Percentiles rank a stretch among this genome's conserved stretches.
Conservation (phyloP, 805 yeast genomes). For the Blastobotrys terrestris region DNA sequence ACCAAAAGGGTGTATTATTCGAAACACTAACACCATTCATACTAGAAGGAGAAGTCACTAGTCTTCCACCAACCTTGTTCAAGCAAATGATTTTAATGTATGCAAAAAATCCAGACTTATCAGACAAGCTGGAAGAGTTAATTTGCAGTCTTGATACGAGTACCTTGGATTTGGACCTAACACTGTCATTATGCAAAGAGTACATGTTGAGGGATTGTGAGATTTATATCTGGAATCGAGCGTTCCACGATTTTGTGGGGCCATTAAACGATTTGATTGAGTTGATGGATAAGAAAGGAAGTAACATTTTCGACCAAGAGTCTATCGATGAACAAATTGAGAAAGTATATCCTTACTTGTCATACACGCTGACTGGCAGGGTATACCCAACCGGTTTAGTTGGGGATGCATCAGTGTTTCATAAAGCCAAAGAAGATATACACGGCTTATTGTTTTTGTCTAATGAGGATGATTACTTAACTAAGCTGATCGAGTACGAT, state of each 20-base stretch:
- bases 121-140: conserved; percentile 54
- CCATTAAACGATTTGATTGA: conserved; percentile 60
- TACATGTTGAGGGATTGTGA: conserved; percentile 55
- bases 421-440: conserved; percentile 43
- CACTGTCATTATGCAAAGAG: conserved; percentile 54
- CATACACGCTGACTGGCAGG: conserved; percentile 67
- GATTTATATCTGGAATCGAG: conserved; percentile 63
- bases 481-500: conserved; percentile 47
- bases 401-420: conserved; percentile 28
- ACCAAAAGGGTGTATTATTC: conserved; percentile 40
- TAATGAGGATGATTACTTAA: conserved; percentile 62
- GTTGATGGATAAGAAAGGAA: conserved; percentile 18
- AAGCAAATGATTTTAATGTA: conserved; percentile 54
- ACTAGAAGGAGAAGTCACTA: conserved; percentile 38
- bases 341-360: conserved; percentile 53
- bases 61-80: conserved; percentile 58
- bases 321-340: conserved; percentile 17
- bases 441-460: conserved; percentile 29
- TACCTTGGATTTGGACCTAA: conserved; percentile 70
- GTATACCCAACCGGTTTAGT: conserved; percentile 70
- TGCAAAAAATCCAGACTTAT: conserved; percentile 33
- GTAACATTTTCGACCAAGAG: conserved; percentile 14
- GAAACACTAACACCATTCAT: conserved; percentile 48
- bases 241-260: conserved; percentile 62
- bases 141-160: conserved; percentile 62